A percentile compares a stretch with the other conserved stretches of the same genome.
Evolutionary conservation across 192 early-diverging fungal species (phyloP).

Genomic region (Podila horticola): DNA sequence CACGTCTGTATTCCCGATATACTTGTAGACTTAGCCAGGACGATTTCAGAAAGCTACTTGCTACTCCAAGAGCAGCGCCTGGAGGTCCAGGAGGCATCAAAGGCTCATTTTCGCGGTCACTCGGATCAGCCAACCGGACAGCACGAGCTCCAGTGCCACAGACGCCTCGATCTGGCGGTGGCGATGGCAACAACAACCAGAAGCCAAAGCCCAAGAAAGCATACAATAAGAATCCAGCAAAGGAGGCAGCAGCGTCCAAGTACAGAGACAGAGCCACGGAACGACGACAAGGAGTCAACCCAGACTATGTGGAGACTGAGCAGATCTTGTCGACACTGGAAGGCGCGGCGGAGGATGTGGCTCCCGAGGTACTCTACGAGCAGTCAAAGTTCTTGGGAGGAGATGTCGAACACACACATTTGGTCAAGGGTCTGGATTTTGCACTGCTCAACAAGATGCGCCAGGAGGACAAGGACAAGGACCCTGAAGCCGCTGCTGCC

Average conservation of each 20-base stretch:
- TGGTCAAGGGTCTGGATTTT: slow-evolving; percentile 94
- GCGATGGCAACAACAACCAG: slow-evolving; percentile 6
- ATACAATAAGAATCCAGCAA: slow-evolving; percentile 30
- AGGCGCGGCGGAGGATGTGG: slow-evolving; percentile 53
- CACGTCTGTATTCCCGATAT: background rate
- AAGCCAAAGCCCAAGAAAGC: slow-evolving; percentile 38
- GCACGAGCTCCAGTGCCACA: slow-evolving; percentile 24
- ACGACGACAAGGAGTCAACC: slow-evolving; percentile 77
- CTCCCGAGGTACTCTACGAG: slow-evolving; percentile 66
- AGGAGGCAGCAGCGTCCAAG: slow-evolving; percentile 38
- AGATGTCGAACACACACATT: slow-evolving; percentile 85
- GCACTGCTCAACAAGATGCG: slow-evolving; percentile 80
- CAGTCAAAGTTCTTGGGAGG: slow-evolving; percentile 93
- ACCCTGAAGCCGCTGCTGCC: slow-evolving; percentile 51
- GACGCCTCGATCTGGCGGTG: slow-evolving; percentile 14
- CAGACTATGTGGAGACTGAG: slow-evolving; percentile 72
- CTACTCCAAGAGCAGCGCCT: slow-evolving; percentile 70
- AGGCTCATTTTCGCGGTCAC: slow-evolving; percentile 56
- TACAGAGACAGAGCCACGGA: slow-evolving; percentile 96
- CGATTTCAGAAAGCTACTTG: slow-evolving; percentile 80
- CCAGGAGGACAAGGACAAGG: slow-evolving; percentile 60
- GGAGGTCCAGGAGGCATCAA: slow-evolving; percentile 36
- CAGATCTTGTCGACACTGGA: slow-evolving; percentile 62
- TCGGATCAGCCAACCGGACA: slow-evolving; percentile 54
- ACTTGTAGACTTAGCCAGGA: slow-evolving; percentile 73